Conservation (phyloP, 768 basidiomycete genomes). For the Clavaria fumosa region DNA sequence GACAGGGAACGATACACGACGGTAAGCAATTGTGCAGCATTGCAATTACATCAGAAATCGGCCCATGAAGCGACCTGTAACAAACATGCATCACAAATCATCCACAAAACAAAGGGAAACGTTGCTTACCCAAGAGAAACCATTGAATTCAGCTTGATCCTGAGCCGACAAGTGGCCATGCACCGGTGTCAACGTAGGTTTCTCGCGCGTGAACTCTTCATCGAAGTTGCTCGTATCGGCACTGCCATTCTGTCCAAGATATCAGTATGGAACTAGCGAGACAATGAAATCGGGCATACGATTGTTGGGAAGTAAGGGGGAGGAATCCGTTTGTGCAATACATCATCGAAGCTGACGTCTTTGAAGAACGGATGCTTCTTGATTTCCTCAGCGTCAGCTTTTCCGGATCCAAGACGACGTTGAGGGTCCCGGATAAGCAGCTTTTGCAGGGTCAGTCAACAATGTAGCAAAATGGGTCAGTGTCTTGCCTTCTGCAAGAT, state of each 20-base stretch:
- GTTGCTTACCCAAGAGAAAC: constrained; percentile 77
- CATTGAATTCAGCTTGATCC: constrained; percentile 92
- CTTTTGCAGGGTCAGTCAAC: constrained; percentile 25
- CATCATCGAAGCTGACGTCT: constrained; percentile 93
- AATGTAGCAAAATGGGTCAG: constrained; percentile 1
- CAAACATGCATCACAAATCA: constrained; percentile 5
- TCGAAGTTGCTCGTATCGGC: constrained; percentile 91
- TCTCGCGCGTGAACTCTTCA: constrained; percentile 92
- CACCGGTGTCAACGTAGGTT: constrained; percentile 94
- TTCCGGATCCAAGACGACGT: constrained; percentile 81
- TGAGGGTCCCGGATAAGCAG: constrained; percentile 82
- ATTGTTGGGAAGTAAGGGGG: constrained; percentile 96
- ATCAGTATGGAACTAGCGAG: constrained; percentile 8
- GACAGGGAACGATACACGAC: no score
- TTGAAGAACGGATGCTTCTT: constrained; percentile 98
- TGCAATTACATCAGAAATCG: constrained; percentile 35
- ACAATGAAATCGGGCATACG: constrained; percentile 31
- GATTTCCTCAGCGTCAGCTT: constrained; percentile 92
- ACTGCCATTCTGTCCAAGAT: constrained; percentile 46
- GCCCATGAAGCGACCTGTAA: constrained; percentile 47
- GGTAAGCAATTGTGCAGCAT: no score
- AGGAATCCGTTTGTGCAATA: constrained; percentile 93
- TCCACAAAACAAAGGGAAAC: neutral
- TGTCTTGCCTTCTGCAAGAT: constrained; percentile 73
- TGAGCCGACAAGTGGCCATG: constrained; percentile 81